These are phyloP conservation scores for Aspergillus diversus DNA, from an alignment of 495 filamentous ascomycete species.

Conservation along the genomic window DNA sequence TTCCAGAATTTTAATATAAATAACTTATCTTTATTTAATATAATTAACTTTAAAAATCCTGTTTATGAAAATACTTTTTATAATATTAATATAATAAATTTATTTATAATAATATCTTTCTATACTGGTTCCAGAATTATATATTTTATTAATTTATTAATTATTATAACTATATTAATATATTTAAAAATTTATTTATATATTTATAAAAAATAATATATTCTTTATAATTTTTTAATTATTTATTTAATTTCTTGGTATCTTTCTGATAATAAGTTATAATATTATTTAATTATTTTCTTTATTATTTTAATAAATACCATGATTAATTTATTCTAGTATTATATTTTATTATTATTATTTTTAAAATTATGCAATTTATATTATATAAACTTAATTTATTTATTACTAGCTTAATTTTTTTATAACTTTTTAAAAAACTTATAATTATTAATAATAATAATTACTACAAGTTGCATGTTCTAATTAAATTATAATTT, in stretches of 20 bases:
- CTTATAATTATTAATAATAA: not conserved
- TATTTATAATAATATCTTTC: no score
- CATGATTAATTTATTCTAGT: constrained; percentile 4
- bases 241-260: constrained; percentile 1
- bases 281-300: constrained; percentile 6
- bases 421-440: constrained; percentile 3
- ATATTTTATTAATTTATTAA: constrained; percentile 8
- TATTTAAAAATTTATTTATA: no score
- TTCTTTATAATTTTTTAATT: not conserved
- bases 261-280: not conserved
- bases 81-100: no score
- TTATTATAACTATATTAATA: not conserved
- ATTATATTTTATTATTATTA: not conserved
- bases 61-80: no score
- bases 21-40: no score
- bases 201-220: not conserved
- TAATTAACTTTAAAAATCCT: no score
- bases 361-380: not conserved
- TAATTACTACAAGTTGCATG: not conserved
- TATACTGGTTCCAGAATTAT: no score
- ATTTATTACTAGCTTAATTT: constrained; percentile 8
- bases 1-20: no score
- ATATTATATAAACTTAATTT: no score
- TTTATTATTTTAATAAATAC: not conserved
- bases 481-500: constrained; percentile 5